Evolutionary conservation across 768 basidiomycete species (phyloP).

Genomic region (Boletales sp.): DNA sequence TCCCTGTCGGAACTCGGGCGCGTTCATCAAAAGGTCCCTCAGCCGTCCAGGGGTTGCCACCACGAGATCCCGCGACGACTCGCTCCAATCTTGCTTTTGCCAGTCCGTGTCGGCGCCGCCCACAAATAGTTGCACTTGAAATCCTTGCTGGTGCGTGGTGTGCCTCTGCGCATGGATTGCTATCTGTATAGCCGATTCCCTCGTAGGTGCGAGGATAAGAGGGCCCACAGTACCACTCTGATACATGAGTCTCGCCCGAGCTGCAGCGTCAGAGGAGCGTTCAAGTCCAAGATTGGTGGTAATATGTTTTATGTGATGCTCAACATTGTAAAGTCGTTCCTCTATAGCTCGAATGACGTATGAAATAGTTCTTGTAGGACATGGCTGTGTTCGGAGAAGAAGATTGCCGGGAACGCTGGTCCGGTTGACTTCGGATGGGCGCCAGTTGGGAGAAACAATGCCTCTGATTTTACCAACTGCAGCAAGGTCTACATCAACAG

Average conservation of each 20-base stretch:
- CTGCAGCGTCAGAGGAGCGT: constrained; percentile 28
- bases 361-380: constrained; percentile 85
- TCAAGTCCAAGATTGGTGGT: constrained; percentile 6
- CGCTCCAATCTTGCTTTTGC: constrained; percentile 68
- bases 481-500: not conserved
- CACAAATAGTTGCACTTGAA: constrained; percentile 70
- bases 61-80: constrained; percentile 70
- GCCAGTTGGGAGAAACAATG: not conserved
- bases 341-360: constrained; percentile 89
- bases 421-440: constrained; percentile 3
- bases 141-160: constrained; percentile 53
- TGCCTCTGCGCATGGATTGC: constrained; percentile 76
- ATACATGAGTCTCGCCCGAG: constrained; percentile 34
- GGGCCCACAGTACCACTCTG: constrained; percentile 56
- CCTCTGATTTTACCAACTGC: not conserved
- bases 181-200: constrained; percentile 88
- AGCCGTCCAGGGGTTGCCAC: constrained; percentile 90
- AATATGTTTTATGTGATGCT: constrained; percentile 39
- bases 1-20: constrained; percentile 50
- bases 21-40: constrained; percentile 63
- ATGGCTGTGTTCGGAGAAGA: constrained; percentile 83
- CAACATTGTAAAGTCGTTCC: constrained; percentile 60
- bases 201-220: constrained; percentile 84
- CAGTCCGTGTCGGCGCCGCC: constrained; percentile 66
- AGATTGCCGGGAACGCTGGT: constrained; percentile 51